phyloP scores from a whole-genome alignment of 2,329 filamentous ascomycete genomes.

The Sphaerulina vaccinii region DNA sequence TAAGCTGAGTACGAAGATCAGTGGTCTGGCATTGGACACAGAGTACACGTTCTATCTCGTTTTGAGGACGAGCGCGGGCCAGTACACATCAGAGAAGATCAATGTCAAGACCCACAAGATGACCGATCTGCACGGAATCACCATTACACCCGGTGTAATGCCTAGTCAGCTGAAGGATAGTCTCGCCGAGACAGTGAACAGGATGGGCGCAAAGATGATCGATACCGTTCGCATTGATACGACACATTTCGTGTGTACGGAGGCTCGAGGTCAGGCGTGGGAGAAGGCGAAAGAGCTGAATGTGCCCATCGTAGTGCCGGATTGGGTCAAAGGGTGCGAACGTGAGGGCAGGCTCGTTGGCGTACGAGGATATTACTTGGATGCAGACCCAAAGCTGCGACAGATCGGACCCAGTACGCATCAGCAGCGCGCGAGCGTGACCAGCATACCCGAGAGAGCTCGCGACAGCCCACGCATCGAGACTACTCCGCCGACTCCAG shows the following conservation, averaged over 20 bases:
- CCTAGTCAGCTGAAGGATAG: constrained; percentile 70
- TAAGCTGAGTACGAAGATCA: constrained; percentile 95
- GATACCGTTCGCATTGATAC: constrained; percentile 93
- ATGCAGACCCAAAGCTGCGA: constrained; percentile 69
- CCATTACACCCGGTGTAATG: constrained; percentile 85
- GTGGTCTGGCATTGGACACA: constrained; percentile 90
- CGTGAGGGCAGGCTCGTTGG: constrained; percentile 87
- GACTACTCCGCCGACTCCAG: constrained; percentile 53
- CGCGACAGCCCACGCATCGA: constrained; percentile 48
- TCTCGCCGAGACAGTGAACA: constrained; percentile 71
- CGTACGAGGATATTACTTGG: constrained; percentile 92
- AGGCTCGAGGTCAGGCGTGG: constrained; percentile 85
- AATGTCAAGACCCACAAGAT: constrained; percentile 94
- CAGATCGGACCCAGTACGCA: constrained; percentile 48
- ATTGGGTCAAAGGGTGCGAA: constrained; percentile 98
- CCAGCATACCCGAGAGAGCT: constrained; percentile 32
- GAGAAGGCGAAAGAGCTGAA: constrained; percentile 98
- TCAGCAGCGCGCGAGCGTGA: constrained; percentile 32
- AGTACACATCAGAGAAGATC: constrained; percentile 78
- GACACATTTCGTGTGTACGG: constrained; percentile 96
- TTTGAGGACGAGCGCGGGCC: constrained; percentile 85
- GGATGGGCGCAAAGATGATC: constrained; percentile 88
- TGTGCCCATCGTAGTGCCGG: constrained; percentile 91
- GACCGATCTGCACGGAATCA: constrained; percentile 94
- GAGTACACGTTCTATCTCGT: constrained; percentile 95